Evolutionary conservation across 2,329 filamentous ascomycete species (phyloP).

Genomic region (Penicillium sp.): DNA sequence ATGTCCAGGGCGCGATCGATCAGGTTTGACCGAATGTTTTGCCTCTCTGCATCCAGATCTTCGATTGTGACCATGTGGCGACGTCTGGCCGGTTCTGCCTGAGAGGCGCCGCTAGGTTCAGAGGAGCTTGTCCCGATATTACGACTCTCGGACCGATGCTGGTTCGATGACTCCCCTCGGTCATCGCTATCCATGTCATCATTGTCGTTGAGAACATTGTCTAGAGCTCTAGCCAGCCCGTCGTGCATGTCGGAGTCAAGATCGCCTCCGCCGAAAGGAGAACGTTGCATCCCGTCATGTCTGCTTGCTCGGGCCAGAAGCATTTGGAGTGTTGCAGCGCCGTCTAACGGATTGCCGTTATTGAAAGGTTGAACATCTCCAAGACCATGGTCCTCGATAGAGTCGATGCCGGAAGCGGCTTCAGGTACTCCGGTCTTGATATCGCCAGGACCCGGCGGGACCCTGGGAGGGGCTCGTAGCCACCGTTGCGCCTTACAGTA

Average conservation of each 20-base stretch:
- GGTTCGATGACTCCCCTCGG: conserved; percentile 19
- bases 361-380: conserved; percentile 24
- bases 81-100: conserved; percentile 13
- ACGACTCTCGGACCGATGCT: conserved; percentile 13
- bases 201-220: conserved; percentile 33
- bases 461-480: conserved; percentile 51
- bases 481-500: conserved; percentile 62
- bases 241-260: conserved; percentile 27
- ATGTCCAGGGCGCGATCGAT: conserved; percentile 88
- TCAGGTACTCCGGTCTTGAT: conserved; percentile 28
- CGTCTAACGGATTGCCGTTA: conserved; percentile 19
- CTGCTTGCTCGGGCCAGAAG: conserved; percentile 27
- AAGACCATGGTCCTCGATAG: conserved; percentile 22
- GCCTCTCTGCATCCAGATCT: conserved; percentile 67
- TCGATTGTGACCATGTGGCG: conserved; percentile 53
- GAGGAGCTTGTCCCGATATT: conserved; percentile 12
- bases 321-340: conserved; percentile 28
- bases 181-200: conserved; percentile 21
- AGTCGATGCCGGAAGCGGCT: conserved; percentile 24
- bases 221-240: conserved; percentile 38
- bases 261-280: conserved; percentile 17
- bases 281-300: conserved; percentile 19
- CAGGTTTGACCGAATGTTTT: conserved; percentile 62
- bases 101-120: conserved; percentile 18
- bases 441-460: conserved; percentile 59